phyloP scores from a whole-genome alignment of 768 basidiomycete genomes.

The Termitomyces sp. region DNA sequence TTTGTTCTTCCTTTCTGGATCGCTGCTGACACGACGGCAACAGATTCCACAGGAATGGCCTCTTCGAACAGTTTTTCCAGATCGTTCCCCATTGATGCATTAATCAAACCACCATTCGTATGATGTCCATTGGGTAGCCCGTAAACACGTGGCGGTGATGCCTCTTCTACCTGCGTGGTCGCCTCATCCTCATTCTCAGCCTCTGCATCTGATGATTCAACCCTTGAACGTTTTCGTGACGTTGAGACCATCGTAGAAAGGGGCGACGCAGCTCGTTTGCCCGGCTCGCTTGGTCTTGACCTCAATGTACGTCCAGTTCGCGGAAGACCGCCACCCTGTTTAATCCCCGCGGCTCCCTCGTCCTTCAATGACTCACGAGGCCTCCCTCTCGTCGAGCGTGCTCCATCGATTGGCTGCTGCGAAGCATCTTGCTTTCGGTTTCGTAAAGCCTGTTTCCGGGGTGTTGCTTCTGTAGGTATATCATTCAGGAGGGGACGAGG shows the following conservation, averaged over 20 bases:
- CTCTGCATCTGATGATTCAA: slow-evolving; percentile 31
- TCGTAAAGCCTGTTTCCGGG: slow-evolving; percentile 6
- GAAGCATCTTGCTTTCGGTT: slow-evolving; percentile 8
- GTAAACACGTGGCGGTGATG: slow-evolving; percentile 1
- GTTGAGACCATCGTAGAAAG: slow-evolving; percentile 3
- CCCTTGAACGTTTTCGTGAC: slow-evolving; percentile 38
- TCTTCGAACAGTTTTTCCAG: slow-evolving; percentile 7
- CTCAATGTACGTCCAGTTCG: slow-evolving; percentile 6
- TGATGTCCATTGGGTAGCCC: slow-evolving; percentile 10
- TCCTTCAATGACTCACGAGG: slow-evolving; percentile 6
- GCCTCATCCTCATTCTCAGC: slow-evolving; percentile 8
- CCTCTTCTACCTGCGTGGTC: background rate
- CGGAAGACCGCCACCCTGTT: background rate
- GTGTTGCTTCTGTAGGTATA: slow-evolving; percentile 1
- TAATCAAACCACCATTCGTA: slow-evolving; percentile 3
- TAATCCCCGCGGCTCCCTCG: slow-evolving; percentile 6
- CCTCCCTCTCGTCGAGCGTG: slow-evolving; percentile 9
- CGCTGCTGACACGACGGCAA: background rate
- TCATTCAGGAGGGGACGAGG: background rate
- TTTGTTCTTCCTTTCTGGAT: slow-evolving; percentile 5
- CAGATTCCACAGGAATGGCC: background rate
- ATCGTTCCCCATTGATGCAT: background rate
- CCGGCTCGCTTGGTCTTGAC: slow-evolving; percentile 8
- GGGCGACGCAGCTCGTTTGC: slow-evolving; percentile 7
- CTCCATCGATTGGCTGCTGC: background rate